Evolutionary conservation across 2,329 filamentous ascomycete species (phyloP).

Genomic region (Verticillium longisporum): DNA sequence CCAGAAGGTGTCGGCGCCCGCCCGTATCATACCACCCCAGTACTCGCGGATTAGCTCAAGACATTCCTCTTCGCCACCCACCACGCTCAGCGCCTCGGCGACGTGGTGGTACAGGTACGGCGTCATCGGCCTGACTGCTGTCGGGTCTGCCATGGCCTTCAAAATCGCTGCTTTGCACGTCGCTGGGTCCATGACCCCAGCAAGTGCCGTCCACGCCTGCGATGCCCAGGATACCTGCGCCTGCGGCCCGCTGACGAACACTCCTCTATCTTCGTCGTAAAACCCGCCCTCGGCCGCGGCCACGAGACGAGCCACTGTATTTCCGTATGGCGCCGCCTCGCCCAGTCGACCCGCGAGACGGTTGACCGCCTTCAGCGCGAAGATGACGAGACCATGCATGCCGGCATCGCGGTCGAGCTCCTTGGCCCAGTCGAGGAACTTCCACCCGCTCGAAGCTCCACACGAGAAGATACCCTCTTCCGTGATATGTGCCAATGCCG

Average conservation of each 20-base stretch:
- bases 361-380: conserved; percentile 19
- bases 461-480: background rate
- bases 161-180: conserved; percentile 14
- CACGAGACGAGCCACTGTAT: conserved; percentile 15
- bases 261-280: conserved; percentile 5
- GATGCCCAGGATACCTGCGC: conserved; percentile 20
- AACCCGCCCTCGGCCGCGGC: conserved; percentile 11
- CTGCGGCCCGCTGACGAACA: conserved; percentile 19
- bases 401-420: conserved; percentile 20
- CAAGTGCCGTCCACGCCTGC: conserved; percentile 23
- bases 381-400: conserved; percentile 21
- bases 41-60: conserved; percentile 21
- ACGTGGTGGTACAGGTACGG: conserved; percentile 23
- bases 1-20: conserved; percentile 25
- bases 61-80: conserved; percentile 17
- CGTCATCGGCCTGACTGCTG: conserved; percentile 20
- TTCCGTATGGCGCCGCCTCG: conserved; percentile 13
- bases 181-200: conserved; percentile 14
- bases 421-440: conserved; percentile 24
- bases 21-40: conserved; percentile 24
- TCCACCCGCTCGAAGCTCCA: conserved; percentile 14
- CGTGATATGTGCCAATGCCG: conserved; percentile 10
- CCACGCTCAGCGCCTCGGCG: conserved; percentile 18
- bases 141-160: conserved; percentile 15
- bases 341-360: conserved; percentile 17